These are phyloP conservation scores for Pichia cactophila DNA, from an alignment of 1,139 yeast genomes.

Conservation along the genomic window DNA sequence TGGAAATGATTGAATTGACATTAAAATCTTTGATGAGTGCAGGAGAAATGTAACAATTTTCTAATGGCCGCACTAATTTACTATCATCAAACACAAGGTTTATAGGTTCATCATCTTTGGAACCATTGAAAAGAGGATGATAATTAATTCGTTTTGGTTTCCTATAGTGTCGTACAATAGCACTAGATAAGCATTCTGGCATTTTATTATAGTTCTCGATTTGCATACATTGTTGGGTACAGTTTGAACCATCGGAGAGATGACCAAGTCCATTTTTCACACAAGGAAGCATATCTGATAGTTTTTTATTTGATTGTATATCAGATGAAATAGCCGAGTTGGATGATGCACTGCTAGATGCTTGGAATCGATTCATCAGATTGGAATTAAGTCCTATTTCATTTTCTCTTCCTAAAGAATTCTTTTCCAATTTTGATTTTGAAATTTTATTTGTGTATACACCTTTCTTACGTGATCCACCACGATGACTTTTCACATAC, in stretches of 20 bases:
- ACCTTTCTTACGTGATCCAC: slow-evolving; percentile 45
- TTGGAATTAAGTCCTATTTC: background rate
- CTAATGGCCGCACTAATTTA: slow-evolving; percentile 12
- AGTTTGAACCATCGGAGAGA: slow-evolving; percentile 16
- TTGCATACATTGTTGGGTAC: slow-evolving; percentile 22
- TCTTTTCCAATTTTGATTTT: background rate
- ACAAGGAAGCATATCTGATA: slow-evolving; percentile 23
- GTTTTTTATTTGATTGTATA: slow-evolving; percentile 1
- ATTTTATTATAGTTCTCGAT: slow-evolving; percentile 19
- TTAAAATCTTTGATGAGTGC: slow-evolving; percentile 23
- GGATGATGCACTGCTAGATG: background rate
- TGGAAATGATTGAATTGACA: slow-evolving; percentile 26
- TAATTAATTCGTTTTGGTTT: slow-evolving; percentile 16
- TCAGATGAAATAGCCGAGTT: background rate
- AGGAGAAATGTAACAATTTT: slow-evolving; percentile 26
- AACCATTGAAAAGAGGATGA: slow-evolving; percentile 26
- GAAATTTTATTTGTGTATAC: slow-evolving; percentile 24
- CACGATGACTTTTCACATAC: slow-evolving; percentile 43
- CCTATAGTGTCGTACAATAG: slow-evolving; percentile 1
- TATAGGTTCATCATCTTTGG: slow-evolving; percentile 20
- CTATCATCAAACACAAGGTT: slow-evolving; percentile 21
- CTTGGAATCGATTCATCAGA: background rate
- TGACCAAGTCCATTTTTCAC: slow-evolving; percentile 21
- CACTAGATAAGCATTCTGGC: slow-evolving; percentile 20
- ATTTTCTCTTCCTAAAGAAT: background rate